Evolutionary conservation across 139 green algal species (phyloP).

Genomic region (Deuterostichococcus epilithicus): DNA sequence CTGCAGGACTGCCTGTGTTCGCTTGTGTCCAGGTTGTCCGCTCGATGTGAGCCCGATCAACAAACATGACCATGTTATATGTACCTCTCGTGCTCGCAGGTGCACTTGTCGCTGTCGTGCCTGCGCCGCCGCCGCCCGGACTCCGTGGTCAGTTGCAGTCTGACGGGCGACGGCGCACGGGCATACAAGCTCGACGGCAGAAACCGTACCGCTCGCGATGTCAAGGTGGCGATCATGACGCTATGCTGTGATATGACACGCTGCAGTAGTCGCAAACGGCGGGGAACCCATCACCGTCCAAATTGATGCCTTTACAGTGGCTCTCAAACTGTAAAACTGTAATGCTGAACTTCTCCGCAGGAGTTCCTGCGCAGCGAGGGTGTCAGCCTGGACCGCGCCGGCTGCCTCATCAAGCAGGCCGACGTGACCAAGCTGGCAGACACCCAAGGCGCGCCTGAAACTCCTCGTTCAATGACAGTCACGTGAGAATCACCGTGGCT

Average conservation of each 20-base stretch:
- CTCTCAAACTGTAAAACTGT: too few species aligned
- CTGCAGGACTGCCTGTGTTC: too few species aligned
- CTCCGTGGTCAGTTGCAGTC: slow-evolving; percentile 15
- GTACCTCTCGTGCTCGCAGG: not conserved
- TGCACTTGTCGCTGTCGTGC: slow-evolving; percentile 29
- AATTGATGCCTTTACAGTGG: too few species aligned
- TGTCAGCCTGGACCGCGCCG: slow-evolving; percentile 23
- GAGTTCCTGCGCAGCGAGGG: slow-evolving; percentile 28
- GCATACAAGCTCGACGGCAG: slow-evolving; percentile 34
- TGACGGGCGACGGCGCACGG: slow-evolving; percentile 36
- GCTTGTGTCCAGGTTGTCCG: not conserved
- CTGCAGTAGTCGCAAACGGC: too few species aligned
- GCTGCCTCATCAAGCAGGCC: slow-evolving; percentile 41
- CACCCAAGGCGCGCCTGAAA: slow-evolving; percentile 9
- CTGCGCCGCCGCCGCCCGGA: slow-evolving; percentile 8
- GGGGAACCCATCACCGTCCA: too few species aligned
- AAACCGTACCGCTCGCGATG: not conserved
- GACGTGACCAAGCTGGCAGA: slow-evolving; percentile 39
- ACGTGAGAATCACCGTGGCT: too few species aligned
- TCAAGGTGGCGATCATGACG: too few species aligned
- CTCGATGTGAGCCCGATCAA: not conserved
- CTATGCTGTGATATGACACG: too few species aligned
- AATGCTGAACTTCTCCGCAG: too few species aligned
- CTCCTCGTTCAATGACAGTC: too few species aligned
- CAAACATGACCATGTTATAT: not conserved